phyloP scores from a whole-genome alignment of 2,329 filamentous ascomycete genomes.

The Trichoderma breve region DNA sequence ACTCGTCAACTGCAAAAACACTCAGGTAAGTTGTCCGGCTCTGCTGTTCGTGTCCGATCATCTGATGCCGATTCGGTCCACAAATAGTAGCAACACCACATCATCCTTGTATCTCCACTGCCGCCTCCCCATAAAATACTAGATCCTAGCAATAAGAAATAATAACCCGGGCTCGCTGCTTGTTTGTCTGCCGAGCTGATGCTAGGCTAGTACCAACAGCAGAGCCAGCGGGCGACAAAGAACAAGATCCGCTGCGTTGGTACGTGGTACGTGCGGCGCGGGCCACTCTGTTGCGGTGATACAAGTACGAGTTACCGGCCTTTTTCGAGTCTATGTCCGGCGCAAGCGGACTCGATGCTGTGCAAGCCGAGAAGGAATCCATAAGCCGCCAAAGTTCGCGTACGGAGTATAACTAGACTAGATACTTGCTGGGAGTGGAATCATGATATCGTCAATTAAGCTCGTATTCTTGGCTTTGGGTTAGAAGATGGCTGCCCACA shows the following conservation, averaged over 20 bases:
- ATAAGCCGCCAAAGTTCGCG: neutral
- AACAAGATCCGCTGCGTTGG: neutral
- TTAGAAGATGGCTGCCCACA: slow-evolving; percentile 4
- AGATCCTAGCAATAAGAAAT: neutral
- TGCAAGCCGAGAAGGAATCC: neutral
- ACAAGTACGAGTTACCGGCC: neutral
- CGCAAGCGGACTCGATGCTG: neutral
- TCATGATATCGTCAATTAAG: neutral
- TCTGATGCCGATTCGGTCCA: slow-evolving; percentile 16
- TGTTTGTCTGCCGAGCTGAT: neutral
- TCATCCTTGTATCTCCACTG: neutral
- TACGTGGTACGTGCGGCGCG: slow-evolving; percentile 2
- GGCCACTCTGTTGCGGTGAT: neutral
- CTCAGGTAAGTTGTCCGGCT: slow-evolving; percentile 4
- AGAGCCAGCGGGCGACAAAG: neutral
- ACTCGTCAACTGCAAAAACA: neutral
- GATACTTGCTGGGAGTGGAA: neutral
- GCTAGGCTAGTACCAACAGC: neutral
- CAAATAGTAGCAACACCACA: slow-evolving; percentile 2
- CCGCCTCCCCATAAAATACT: neutral
- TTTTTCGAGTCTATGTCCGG: neutral
- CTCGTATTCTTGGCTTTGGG: slow-evolving; percentile 13
- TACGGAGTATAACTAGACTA: neutral
- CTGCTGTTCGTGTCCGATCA: slow-evolving; percentile 18
- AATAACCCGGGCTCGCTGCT: neutral